Percentiles rank a stretch among this genome's conserved stretches.
Evolutionary conservation across 768 basidiomycete genomes (phyloP).

Genomic region (Leccinum arenicola): DNA sequence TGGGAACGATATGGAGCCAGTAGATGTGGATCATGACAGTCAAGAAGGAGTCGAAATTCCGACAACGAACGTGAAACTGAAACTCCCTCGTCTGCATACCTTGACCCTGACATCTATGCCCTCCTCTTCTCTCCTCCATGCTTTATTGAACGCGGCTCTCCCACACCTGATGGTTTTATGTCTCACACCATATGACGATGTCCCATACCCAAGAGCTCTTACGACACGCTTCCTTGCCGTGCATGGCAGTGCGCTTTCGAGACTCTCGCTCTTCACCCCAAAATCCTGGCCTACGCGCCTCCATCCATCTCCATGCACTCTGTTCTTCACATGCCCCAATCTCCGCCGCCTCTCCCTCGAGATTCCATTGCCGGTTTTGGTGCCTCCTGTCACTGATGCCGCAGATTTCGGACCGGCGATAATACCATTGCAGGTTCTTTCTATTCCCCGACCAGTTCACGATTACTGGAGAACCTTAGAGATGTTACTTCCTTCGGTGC

Average conservation of each 20-base stretch:
- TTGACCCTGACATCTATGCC: constrained; percentile 66
- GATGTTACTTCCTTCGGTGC: constrained; percentile 53
- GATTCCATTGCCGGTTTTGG: constrained; percentile 56
- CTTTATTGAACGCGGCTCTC: constrained; percentile 57
- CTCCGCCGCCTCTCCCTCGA: constrained; percentile 74
- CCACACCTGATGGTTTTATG: constrained; percentile 62
- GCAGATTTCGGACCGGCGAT: constrained; percentile 29
- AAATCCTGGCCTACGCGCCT: constrained; percentile 65
- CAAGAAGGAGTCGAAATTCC: constrained; percentile 21
- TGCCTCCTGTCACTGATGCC: constrained; percentile 22
- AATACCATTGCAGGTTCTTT: constrained; percentile 55
- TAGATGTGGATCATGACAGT: constrained; percentile 40
- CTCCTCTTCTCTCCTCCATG: constrained; percentile 58
- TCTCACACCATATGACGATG: constrained; percentile 71
- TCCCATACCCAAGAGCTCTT: constrained; percentile 56
- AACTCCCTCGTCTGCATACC: constrained; percentile 55
- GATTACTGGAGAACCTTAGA: constrained; percentile 60
- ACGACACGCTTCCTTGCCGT: constrained; percentile 54
- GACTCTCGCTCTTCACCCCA: constrained; percentile 65
- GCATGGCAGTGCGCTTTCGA: constrained; percentile 57
- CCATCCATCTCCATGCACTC: constrained; percentile 48
- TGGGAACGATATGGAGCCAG: constrained; percentile 55
- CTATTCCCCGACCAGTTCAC: constrained; percentile 68
- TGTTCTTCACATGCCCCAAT: constrained; percentile 50
- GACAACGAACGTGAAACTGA: constrained; percentile 37